phyloP scores from a whole-genome alignment of 805 yeast genomes.

The Saturnispora sanitii region DNA sequence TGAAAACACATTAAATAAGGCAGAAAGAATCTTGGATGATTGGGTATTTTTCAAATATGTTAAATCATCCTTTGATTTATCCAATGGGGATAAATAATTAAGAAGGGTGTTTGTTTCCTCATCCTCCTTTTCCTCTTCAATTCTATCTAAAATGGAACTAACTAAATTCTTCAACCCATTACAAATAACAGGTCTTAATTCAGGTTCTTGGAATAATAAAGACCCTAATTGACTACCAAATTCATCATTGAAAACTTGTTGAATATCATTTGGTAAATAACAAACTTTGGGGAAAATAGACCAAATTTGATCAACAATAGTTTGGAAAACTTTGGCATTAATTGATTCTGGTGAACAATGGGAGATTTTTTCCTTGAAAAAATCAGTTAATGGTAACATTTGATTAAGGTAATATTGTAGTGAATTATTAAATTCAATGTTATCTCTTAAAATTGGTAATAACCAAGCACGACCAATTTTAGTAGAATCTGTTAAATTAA shows the following conservation, averaged over 20 bases:
- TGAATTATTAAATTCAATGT: conserved; percentile 62
- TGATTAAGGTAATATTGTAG: conserved; percentile 48
- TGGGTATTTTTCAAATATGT: conserved; percentile 49
- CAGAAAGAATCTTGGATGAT: conserved; percentile 72
- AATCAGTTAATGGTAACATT: conserved; percentile 55
- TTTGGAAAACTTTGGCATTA: conserved; percentile 68
- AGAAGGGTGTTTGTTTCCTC: conserved; percentile 48
- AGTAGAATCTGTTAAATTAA: conserved; percentile 55
- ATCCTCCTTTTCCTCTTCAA: conserved; percentile 50
- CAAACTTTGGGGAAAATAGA: conserved; percentile 81
- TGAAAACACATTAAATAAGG: conserved; percentile 85
- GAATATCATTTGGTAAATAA: conserved; percentile 73
- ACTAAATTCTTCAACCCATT: conserved; percentile 70
- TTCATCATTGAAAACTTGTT: conserved; percentile 51
- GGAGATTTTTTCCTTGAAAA: conserved; percentile 41
- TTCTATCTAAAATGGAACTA: conserved; percentile 36
- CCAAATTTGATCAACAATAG: conserved; percentile 89
- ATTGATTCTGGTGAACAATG: conserved; percentile 44
- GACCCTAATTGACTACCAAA: conserved; percentile 75
- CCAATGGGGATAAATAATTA: conserved; percentile 51
- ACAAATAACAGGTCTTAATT: conserved; percentile 72
- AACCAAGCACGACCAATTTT: conserved; percentile 92
- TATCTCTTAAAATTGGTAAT: conserved; percentile 82
- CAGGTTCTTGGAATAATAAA: conserved; percentile 62
- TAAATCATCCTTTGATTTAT: conserved; percentile 45